phyloP scores from a whole-genome alignment of 345 rosid genomes.

The Populus davidiana region DNA sequence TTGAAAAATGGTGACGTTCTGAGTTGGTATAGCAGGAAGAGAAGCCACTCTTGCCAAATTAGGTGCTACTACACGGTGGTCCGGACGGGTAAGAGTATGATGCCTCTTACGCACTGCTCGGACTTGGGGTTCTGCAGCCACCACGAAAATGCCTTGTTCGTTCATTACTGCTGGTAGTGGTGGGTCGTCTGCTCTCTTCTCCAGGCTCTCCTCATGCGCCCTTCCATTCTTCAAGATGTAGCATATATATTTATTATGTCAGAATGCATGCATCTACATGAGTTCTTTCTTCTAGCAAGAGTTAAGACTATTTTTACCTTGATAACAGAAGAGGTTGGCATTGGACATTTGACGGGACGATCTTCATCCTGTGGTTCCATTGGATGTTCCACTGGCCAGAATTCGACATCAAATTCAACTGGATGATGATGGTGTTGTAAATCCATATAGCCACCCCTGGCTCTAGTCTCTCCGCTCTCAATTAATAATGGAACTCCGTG shows the following conservation, averaged over 20 bases:
- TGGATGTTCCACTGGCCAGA: slow-evolving; percentile 90
- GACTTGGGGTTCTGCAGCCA: slow-evolving; percentile 20
- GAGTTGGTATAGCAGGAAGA: slow-evolving; percentile 16
- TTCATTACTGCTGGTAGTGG: slow-evolving; percentile 13
- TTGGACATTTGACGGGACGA: slow-evolving; percentile 82
- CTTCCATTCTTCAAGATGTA: slow-evolving; percentile 27
- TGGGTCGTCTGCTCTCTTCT: slow-evolving; percentile 23
- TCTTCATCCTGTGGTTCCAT: slow-evolving; percentile 88
- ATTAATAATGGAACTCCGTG: slow-evolving; percentile 17
- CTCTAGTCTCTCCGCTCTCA: slow-evolving; percentile 19
- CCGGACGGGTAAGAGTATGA: slow-evolving; percentile 41
- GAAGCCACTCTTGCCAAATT: slow-evolving; percentile 29
- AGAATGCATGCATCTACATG: background rate
- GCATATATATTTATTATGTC: background rate
- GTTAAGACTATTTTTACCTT: slow-evolving; percentile 39
- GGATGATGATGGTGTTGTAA: slow-evolving; percentile 4
- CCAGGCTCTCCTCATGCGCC: slow-evolving; percentile 28
- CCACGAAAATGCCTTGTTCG: slow-evolving; percentile 18
- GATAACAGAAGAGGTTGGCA: slow-evolving; percentile 55
- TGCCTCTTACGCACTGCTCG: slow-evolving; percentile 64
- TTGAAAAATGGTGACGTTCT: slow-evolving; percentile 43
- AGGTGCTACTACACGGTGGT: slow-evolving; percentile 30
- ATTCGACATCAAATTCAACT: slow-evolving; percentile 46
- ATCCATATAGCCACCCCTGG: slow-evolving; percentile 28
- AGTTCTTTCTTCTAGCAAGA: background rate